Evolutionary conservation across 441 rosid species (phyloP).

Genomic region (Brassica balearica): DNA sequence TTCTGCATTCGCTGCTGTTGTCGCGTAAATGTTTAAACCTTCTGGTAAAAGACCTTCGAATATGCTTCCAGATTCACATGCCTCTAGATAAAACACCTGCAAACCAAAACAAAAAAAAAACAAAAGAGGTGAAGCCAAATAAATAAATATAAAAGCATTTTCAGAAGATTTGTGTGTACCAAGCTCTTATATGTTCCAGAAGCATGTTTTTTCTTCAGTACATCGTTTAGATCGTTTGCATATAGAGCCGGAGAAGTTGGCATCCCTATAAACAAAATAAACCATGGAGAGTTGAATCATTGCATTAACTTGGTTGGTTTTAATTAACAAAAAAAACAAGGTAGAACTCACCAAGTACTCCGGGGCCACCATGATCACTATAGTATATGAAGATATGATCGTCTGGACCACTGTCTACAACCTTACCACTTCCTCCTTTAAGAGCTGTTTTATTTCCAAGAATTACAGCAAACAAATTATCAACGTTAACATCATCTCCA

Average conservation of each 20-base stretch:
- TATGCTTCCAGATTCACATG: conserved; percentile 95
- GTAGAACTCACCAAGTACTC: conserved; percentile 77
- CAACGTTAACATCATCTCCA: conserved; percentile 68
- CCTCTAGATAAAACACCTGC: conserved; percentile 91
- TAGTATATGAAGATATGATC: conserved; percentile 92
- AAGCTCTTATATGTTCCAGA: conserved; percentile 81
- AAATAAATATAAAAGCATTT: not conserved
- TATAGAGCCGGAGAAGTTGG: conserved; percentile 78
- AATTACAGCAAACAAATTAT: conserved; percentile 73
- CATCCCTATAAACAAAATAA: conserved; percentile 62
- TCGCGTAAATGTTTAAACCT: conserved; percentile 83
- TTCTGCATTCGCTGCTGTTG: conserved; percentile 84
- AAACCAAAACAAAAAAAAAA: conserved; percentile 19
- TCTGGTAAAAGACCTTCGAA: conserved; percentile 90
- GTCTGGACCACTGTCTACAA: conserved; percentile 80
- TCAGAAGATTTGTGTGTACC: conserved; percentile 49
- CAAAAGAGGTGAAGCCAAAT: not conserved
- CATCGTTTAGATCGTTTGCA: conserved; percentile 75
- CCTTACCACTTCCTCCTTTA: conserved; percentile 93
- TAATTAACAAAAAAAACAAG: not conserved
- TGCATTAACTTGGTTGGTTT: not conserved
- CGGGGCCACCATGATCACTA: conserved; percentile 93
- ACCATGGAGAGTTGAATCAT: conserved; percentile 20
- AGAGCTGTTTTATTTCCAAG: conserved; percentile 87
- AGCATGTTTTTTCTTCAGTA: conserved; percentile 83